A percentile compares a stretch with the other conserved stretches of the same genome.
phyloP scores from a whole-genome alignment of 306 rosid genomes.

The Abrus pulchellus region DNA sequence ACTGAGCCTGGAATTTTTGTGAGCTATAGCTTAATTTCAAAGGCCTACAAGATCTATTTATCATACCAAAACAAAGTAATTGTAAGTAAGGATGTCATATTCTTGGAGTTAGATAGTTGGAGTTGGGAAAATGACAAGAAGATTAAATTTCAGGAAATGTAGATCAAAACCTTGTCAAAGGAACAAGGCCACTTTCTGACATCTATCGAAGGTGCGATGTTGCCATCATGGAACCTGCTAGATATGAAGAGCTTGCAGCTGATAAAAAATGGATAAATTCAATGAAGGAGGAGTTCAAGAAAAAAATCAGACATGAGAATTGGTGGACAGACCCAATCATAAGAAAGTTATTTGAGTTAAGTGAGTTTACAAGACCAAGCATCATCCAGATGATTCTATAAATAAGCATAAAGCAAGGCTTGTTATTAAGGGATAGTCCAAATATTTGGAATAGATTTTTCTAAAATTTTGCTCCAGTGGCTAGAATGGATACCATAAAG shows the following conservation, averaged over 20 bases:
- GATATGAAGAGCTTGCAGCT: not conserved
- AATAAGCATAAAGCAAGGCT: too few species aligned
- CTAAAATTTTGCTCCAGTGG: too few species aligned
- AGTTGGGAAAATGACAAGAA: not conserved
- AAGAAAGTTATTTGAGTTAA: not conserved
- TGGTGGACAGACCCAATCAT: not conserved
- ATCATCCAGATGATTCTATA: too few species aligned
- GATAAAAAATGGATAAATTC: not conserved
- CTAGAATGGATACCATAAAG: too few species aligned
- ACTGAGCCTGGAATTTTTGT: not conserved
- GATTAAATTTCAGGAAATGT: not conserved
- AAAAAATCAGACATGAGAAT: not conserved
- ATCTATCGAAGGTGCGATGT: not conserved
- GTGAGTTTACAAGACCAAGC: too few species aligned
- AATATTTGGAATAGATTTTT: too few species aligned
- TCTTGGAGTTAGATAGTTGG: not conserved
- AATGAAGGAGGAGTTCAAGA: not conserved
- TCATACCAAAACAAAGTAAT: too few species aligned
- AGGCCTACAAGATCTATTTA: not conserved
- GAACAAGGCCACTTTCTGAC: not conserved
- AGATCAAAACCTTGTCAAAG: not conserved
- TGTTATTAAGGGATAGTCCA: too few species aligned
- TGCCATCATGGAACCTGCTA: not conserved
- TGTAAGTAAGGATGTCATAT: too few species aligned
- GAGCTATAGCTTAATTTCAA: not conserved